Evolutionary conservation across 75 land plant species (phyloP), one percentile per base, ranked within the genome.

Genomic region (Gnetum montanum): DNA sequence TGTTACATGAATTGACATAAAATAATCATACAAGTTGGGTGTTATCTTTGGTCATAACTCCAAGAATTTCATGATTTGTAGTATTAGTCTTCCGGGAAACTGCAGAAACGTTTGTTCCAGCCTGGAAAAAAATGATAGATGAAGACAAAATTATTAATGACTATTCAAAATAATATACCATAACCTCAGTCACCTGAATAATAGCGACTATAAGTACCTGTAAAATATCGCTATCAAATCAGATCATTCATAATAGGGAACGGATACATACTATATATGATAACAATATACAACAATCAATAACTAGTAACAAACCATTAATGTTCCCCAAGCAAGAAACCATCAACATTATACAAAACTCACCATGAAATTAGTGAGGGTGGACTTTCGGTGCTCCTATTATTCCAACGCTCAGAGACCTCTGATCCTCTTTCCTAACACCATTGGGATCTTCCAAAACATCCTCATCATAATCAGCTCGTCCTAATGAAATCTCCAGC

Each of bases 71-170:
- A 68, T 81, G 86, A 58, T 67, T 79, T 13, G 99, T 95, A 30
- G 99, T 90, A 55, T 95, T 86, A 40, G 86, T 83, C 71, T 95
- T 95, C 43, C 99, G 70, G 11, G 99, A 95, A 44, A 95, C 99
- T 46, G 97, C 99, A 61, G 99, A 67, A 53, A 95, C 88, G 50
- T 90, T 90, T 8, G 79, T 71, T 31, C 91, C 99, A 60, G 90
- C 88, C 99, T 95, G 67, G n/a, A n/a, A n/a, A n/a, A n/a, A n/a
- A n/a, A n/a, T n/a, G n/a, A n/a, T n/a, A n/a, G n/a, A n/a, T n/a
- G n/a, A 38, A 36, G 4, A 3, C 15, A 43, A 11, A n/a, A 33
- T 16, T 1, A 25, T 22, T 20, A 58, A 41, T 43, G 19, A 3
- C n/a, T n/a, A n/a, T n/a, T n/a, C n/a, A n/a, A n/a, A n/a, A n/a